These are phyloP conservation scores for Candida palmyrensis DNA, from an alignment of 805 yeast genomes.

Conservation along the genomic window DNA sequence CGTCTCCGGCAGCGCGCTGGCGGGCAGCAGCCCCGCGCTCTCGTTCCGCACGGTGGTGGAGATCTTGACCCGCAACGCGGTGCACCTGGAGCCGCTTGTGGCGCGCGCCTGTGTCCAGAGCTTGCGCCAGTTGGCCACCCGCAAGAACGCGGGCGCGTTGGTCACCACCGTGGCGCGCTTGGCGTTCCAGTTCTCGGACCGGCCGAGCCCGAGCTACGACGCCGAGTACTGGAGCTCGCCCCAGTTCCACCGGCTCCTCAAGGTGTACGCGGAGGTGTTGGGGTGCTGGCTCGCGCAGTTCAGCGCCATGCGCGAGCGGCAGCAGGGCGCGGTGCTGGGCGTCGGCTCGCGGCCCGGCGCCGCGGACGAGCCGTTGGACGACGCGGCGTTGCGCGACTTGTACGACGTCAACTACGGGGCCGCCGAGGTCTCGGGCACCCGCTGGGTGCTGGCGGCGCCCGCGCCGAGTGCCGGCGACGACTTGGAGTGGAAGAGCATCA, in stretches of 20 bases:
- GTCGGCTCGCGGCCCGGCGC: constrained; percentile 21
- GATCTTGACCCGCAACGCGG: constrained; percentile 67
- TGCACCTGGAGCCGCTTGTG: constrained; percentile 60
- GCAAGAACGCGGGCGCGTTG: constrained; percentile 63
- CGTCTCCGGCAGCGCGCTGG: constrained; percentile 19
- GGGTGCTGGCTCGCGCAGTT: constrained; percentile 78
- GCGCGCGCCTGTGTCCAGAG: constrained; percentile 61
- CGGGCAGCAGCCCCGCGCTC: constrained; percentile 39
- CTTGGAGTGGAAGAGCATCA: constrained; percentile 69
- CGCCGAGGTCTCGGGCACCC: too few relatives aligned
- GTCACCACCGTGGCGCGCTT: constrained; percentile 72
- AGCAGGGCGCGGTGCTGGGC: constrained; percentile 13
- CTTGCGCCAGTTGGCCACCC: constrained; percentile 59
- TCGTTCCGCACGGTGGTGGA: constrained; percentile 64
- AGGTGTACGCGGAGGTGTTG: constrained; percentile 72
- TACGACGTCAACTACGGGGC: constrained; percentile 43
- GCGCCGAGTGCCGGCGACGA: constrained; percentile 42
- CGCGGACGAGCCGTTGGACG: constrained; percentile 31
- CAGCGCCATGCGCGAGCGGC: constrained; percentile 20
- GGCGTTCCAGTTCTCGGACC: constrained; percentile 77
- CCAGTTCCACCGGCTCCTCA: constrained; percentile 55
- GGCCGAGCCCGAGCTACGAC: constrained; percentile 51
- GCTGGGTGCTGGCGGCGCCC: constrained; percentile 17
- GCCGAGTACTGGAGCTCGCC: constrained; percentile 55
- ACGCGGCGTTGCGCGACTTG: constrained; percentile 35